A percentile compares a stretch with the other conserved stretches of the same genome.
These are phyloP conservation scores for Tuctoria greenei DNA, from an alignment of 176 grass and related monocot species.

Conservation along the genomic window DNA sequence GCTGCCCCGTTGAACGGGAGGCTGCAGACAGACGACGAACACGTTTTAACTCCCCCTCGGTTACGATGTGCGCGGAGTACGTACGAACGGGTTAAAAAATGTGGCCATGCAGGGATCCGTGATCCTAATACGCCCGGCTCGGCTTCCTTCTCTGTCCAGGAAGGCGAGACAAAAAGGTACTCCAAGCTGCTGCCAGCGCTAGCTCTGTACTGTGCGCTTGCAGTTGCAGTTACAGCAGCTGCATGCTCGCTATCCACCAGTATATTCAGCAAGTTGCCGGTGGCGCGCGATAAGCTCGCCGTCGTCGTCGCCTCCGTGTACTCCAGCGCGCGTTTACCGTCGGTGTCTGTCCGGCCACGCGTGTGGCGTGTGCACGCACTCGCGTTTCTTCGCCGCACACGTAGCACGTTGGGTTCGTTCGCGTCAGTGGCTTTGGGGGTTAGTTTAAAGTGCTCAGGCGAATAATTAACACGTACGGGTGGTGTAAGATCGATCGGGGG, in stretches of 20 bases:
- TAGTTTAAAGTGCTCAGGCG: background rate
- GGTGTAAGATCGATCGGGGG: background rate
- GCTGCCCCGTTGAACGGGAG: slow-evolving; percentile 7
- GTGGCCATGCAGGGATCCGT: background rate
- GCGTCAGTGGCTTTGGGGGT: background rate
- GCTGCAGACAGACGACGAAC: background rate
- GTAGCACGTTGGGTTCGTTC: background rate
- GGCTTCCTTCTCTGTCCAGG: background rate
- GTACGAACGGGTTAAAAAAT: slow-evolving; percentile 16
- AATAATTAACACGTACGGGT: slow-evolving; percentile 13
- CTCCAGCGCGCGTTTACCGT: background rate
- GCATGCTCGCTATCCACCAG: background rate
- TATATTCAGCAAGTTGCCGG: background rate
- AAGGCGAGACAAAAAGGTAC: slow-evolving; percentile 33
- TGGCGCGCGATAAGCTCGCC: background rate
- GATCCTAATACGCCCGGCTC: background rate
- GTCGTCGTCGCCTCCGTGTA: background rate
- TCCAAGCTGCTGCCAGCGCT: too few species aligned
- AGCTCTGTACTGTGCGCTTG: too few species aligned
- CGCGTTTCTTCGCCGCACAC: slow-evolving; percentile 4
- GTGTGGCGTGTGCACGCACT: background rate
- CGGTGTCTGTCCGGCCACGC: background rate
- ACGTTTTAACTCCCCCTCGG: slow-evolving; percentile 27
- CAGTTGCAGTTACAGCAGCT: too few species aligned
- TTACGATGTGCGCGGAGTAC: background rate